Evolutionary conservation across 2,329 filamentous ascomycete species (phyloP), one percentile per base, ranked within the genome.

Genomic region (Tolypocladium nubicola): DNA sequence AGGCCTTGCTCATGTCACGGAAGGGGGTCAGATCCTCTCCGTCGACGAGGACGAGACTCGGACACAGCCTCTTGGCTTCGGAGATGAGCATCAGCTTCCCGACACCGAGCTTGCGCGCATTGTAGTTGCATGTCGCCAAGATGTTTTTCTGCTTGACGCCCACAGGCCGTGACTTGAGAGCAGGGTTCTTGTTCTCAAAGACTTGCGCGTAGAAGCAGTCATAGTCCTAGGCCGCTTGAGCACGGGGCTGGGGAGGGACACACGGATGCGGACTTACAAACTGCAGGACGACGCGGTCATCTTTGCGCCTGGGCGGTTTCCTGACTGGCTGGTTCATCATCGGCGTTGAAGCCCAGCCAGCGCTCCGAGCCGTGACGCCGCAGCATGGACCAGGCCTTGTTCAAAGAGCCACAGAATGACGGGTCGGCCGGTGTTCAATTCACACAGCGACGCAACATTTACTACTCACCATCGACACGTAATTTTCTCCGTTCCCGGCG

Each of bases 141-240:
- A 97, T 96, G 69, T 91, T 89, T 73, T 97, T 97, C 73, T 97
- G 92, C 71, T 92, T 89, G 58, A 96, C 85, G 40, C 90, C 92
- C 39, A 97, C 76, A 8, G 91, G 90, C 21, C 88, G 74, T 1
- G 80, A 78, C 67, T 84, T 90, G 58, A 97, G 76, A 2, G 79
- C 76, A 0, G 91, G 90, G 62, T 88, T 85, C 68, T 88, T 87
- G 62, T 87, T 86, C 73, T 97, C 91, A 63, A 94, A 87, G 10
- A 94, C 91, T 54, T 90, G 90, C 26, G 92, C 92, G 71, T 97
- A 97, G 77, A 97, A 97, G 76, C 90, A 96, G 75, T 93, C 89
- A 70, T 91, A 89, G 71, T 89, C 85, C 84, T 87, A 57, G 13
- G 19, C 26, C 39, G 21, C 30, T 40, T 54, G 52, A 58, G 52